Evolutionary conservation across 768 basidiomycete species (phyloP).

Genomic region (Calocybe cyanea): DNA sequence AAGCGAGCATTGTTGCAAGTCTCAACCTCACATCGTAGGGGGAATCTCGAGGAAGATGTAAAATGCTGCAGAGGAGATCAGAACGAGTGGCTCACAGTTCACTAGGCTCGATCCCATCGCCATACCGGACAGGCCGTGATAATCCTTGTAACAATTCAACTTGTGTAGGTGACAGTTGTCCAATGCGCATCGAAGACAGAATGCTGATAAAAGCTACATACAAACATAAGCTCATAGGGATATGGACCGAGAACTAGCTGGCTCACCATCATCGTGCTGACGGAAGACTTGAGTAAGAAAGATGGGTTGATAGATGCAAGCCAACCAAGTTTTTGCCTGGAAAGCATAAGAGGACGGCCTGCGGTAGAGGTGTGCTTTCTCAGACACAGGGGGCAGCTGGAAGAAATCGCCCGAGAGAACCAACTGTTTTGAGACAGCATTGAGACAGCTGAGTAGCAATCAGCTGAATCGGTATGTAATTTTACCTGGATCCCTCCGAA

Average conservation of each 20-base stretch:
- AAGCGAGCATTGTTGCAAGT: conserved; percentile 64
- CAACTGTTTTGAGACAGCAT: too few species aligned
- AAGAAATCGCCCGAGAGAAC: conserved; percentile 78
- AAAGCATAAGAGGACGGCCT: conserved; percentile 61
- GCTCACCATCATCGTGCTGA: conserved; percentile 56
- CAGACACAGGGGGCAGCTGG: conserved; percentile 71
- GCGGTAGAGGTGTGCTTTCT: conserved; percentile 28
- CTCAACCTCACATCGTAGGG: conserved; percentile 75
- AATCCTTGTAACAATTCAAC: conserved; percentile 52
- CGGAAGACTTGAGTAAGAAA: conserved; percentile 66
- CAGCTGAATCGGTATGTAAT: neutral
- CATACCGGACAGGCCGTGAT: conserved; percentile 53
- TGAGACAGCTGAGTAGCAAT: neutral
- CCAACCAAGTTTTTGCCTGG: conserved; percentile 57
- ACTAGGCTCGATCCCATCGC: conserved; percentile 75
- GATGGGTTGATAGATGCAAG: conserved; percentile 43
- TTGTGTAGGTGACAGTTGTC: conserved; percentile 50
- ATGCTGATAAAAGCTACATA: conserved; percentile 72
- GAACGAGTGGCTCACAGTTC: conserved; percentile 56
- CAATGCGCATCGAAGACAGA: conserved; percentile 85
- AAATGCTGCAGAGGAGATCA: neutral
- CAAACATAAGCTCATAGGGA: neutral
- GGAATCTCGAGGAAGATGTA: conserved; percentile 53
- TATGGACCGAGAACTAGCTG: neutral
- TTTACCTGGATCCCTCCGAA: conserved; percentile 68